Base-by-base conservation (phyloP, 2,329 filamentous ascomycete genomes). In the Colletotrichum incanum region DNA sequence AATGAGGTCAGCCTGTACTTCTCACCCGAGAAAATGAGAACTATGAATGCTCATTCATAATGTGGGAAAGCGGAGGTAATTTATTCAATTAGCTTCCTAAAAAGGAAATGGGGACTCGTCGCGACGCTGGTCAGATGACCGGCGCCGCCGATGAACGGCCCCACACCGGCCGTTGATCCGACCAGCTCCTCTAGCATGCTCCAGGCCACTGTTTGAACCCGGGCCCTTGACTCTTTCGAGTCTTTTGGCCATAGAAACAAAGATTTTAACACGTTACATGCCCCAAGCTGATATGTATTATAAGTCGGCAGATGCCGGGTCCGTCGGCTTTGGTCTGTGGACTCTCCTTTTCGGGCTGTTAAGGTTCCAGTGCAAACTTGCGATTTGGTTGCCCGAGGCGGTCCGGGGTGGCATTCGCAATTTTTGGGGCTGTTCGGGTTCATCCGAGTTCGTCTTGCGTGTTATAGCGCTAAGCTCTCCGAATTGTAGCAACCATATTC, bases 101-200 rank as follows among this genome's bases (percentile, higher is more conserved):
- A 52, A 6, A 61, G 65, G 65, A 41, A 66, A 26, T 66, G 65
- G 47, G 23, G 20, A 7, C 55, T 18, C 14, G 28, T 56, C n/a
- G 28, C n/a, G 12, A 39, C 37, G 12, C 23, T 50, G 11, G 52
- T 23, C 52, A n/a, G 31, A 37, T 55, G 9, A 37, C 20, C 31
- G 31, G 39, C 8, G 26, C 26, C 41, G 11, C 37, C 8, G 12
- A 26, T 39, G n/a, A 16, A 6, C 37, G 26, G 41, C 58, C 23
- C 41, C 58, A 61, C 41, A 61, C 16, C 41, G 41, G 26, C 28
- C 58, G 9, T 9, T 47, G 7, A 2, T 5, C 18, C 58, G 4
- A 7, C 20, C 52, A 31, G 28, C 50, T 14, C 28, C 11, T 37
- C 8, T 2, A 28, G 50, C 18, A 9, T 14, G 8, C 8, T 34